A percentile compares a stretch with the other conserved stretches of the same genome.
phyloP scores from a whole-genome alignment of 2,329 filamentous ascomycete genomes.

The Calonectria pteridis region DNA sequence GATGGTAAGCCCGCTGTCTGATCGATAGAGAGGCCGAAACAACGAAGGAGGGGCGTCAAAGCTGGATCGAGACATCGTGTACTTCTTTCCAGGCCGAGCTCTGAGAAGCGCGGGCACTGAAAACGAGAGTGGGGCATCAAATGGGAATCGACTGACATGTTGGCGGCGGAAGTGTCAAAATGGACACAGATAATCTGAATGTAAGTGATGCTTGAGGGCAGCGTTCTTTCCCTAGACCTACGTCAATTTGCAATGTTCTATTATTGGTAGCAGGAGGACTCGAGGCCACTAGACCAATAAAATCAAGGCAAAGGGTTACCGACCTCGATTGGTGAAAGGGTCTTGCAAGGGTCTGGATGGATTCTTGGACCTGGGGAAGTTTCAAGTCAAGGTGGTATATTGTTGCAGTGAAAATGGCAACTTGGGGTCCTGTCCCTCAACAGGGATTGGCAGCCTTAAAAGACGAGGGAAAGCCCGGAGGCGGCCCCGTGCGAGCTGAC shows the following conservation, averaged over 20 bases:
- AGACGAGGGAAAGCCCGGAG: conserved; percentile 18
- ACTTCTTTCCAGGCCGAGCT: background rate
- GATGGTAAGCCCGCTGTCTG: conserved; percentile 45
- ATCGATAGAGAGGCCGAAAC: conserved; percentile 31
- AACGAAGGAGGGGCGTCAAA: conserved; percentile 45
- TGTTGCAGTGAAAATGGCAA: conserved; percentile 26
- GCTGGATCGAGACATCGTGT: conserved; percentile 49
- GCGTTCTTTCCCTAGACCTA: conserved; percentile 30
- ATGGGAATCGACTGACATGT: conserved; percentile 35
- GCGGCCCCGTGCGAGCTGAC: conserved; percentile 32
- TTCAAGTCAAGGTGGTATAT: conserved; percentile 1
- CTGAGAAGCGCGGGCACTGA: background rate
- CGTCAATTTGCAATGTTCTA: background rate
- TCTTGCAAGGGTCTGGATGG: conserved; percentile 5
- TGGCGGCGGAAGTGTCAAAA: conserved; percentile 15
- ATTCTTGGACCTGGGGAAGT: background rate
- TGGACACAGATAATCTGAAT: conserved; percentile 11
- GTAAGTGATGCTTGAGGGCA: background rate
- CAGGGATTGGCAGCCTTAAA: conserved; percentile 43
- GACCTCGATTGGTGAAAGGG: conserved; percentile 23
- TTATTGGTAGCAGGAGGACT: background rate
- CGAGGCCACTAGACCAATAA: background rate
- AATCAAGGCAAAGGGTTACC: conserved; percentile 16
- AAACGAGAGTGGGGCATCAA: background rate
- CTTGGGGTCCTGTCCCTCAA: conserved; percentile 19